phyloP scores from a whole-genome alignment of 371 early-diverging fungal species.

The Parasitella parasitica region DNA sequence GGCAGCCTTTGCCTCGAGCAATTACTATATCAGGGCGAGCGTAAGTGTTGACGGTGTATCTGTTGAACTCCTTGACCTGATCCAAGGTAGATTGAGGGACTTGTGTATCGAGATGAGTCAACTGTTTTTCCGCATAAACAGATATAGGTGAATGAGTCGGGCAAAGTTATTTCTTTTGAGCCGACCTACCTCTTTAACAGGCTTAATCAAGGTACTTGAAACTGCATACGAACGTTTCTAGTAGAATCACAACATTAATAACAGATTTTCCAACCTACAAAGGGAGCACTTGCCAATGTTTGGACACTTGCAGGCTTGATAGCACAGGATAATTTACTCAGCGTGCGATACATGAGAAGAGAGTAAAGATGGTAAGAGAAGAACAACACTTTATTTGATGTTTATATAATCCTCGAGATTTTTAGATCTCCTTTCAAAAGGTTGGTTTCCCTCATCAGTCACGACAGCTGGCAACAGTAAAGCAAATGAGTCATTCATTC shows the following conservation, averaged over 20 bases:
- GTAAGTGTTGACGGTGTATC: constrained; percentile 68
- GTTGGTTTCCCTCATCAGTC: not conserved
- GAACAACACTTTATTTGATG: not conserved
- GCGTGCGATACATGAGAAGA: not conserved
- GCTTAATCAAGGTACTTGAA: constrained; percentile 16
- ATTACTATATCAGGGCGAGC: constrained; percentile 66
- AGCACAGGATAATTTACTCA: not conserved
- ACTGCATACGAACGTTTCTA: constrained; percentile 18
- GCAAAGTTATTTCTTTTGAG: not conserved
- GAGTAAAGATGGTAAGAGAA: not conserved
- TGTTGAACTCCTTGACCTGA: constrained; percentile 43
- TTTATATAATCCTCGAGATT: not conserved
- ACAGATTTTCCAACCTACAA: no score
- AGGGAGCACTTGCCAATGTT: not conserved
- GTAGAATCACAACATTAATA: no score
- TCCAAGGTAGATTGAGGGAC: constrained; percentile 44
- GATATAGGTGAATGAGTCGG: not conserved
- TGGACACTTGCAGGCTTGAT: not conserved
- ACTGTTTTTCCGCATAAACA: constrained; percentile 28
- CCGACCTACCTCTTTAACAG: constrained; percentile 14
- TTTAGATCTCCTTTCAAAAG: constrained; percentile 3
- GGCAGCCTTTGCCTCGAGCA: constrained; percentile 73
- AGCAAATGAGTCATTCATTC: constrained; percentile 7
- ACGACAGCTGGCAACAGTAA: not conserved
- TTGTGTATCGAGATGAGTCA: constrained; percentile 51